Percentiles rank a stretch among this genome's conserved stretches.
Evolutionary conservation across 2,329 filamentous ascomycete species (phyloP).

Genomic region (Orbilia oligospora): DNA sequence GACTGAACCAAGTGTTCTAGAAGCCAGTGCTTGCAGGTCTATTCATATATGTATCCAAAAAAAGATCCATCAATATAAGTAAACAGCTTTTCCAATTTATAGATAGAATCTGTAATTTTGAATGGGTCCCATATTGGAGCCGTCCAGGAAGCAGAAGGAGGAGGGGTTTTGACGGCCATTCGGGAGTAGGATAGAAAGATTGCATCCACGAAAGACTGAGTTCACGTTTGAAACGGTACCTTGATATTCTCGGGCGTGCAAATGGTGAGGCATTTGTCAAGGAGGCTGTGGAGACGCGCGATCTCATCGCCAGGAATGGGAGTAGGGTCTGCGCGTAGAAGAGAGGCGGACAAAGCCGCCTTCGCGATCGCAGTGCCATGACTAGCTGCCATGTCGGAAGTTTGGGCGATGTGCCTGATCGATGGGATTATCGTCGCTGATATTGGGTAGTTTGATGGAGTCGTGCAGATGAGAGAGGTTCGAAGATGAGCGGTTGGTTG

Average conservation of each 20-base stretch:
- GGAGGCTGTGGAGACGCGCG: conserved; percentile 76
- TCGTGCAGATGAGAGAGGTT: conserved; percentile 10
- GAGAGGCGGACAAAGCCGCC: conserved; percentile 80
- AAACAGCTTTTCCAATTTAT: conserved; percentile 52
- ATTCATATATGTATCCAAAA: conserved; percentile 67
- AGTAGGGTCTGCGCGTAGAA: conserved; percentile 81
- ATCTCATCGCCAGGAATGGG: conserved; percentile 79
- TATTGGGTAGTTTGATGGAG: background rate
- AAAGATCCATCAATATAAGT: conserved; percentile 60
- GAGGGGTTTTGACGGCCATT: conserved; percentile 59
- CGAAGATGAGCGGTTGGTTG: background rate
- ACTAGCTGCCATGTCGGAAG: conserved; percentile 48
- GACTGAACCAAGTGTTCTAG: conserved; percentile 80
- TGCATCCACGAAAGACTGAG: conserved; percentile 61
- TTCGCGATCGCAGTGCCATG: conserved; percentile 77
- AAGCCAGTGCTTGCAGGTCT: conserved; percentile 93
- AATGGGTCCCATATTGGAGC: conserved; percentile 30
- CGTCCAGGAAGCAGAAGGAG: conserved; percentile 59
- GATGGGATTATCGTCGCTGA: conserved; percentile 6
- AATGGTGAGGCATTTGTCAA: conserved; percentile 76
- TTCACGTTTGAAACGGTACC: conserved; percentile 75
- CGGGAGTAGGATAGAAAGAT: conserved; percentile 64
- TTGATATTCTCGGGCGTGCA: conserved; percentile 87
- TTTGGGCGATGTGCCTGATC: background rate
- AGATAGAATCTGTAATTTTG: conserved; percentile 12